Base-by-base conservation (phyloP, 208 protist genomes). In the Vickermania ingenoplastis region DNA sequence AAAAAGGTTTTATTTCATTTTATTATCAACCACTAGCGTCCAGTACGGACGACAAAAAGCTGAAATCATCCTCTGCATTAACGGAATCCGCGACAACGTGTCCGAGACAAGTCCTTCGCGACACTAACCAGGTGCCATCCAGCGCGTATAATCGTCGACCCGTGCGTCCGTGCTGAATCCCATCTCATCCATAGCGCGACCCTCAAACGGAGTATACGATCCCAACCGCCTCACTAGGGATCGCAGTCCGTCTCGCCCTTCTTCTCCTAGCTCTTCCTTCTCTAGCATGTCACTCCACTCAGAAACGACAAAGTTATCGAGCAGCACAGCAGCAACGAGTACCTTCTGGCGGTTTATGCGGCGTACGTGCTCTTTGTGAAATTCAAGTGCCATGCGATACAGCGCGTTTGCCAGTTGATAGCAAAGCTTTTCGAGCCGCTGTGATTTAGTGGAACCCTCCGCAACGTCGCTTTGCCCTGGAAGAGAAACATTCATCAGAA, bases 111-210 rank as follows among this genome's bases (percentile, higher is more conserved):
- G n/a, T n/a, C n/a, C n/a, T n/a, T n/a, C n/a, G n/a, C n/a, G n/a
- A n/a, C n/a, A n/a, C n/a, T n/a, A n/a, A n/a, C n/a, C n/a, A n/a
- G 85, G 41, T 1, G 73, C 74, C 86, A 90, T 94, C 87, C 83
- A 94, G 1, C 87, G 75, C 31, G 63, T 53, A 57, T 91, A 94
- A 69, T 94, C 87, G 22, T 91, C 87, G 2, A 79, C 59, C 13
- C 83, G 78, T 5, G 83, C 87, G 26, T 88, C 81, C 1, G 81
- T 90, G 0, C 76, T 63, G 65, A 91, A 91, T 25, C 87, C 87
- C 41, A 52, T 71, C 31, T 79, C 75, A 63, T 91, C 77, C 22
- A 88, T 53, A 21, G 73, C 68, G 27, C 87, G 78, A 2, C 64
- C 51, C 53, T 79, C 87, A 56, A 94, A 91, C 2, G 81, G 83